Percentiles rank a stretch among this genome's conserved stretches.
These are phyloP conservation scores for Pythium dissotocum DNA, from an alignment of 352 stramenopile species.

Conservation along the genomic window DNA sequence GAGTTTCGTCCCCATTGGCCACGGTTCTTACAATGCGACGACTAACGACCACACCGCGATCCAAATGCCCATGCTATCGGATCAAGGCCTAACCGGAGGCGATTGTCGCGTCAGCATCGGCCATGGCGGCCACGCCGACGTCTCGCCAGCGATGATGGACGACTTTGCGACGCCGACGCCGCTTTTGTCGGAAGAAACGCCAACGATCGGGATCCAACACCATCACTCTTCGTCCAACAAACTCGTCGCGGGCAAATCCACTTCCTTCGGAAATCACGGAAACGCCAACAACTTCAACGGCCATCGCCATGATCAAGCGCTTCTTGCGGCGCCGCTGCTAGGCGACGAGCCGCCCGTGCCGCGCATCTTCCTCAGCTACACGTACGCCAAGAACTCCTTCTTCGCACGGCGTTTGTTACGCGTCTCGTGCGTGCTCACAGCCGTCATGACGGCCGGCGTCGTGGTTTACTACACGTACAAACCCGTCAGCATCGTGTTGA, in stretches of 20 bases:
- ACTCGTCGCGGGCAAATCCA: not conserved
- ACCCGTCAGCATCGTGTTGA: conserved; percentile 46
- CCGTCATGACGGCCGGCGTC: conserved; percentile 46
- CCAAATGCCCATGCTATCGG: conserved; percentile 19
- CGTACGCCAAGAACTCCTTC: conserved; percentile 77
- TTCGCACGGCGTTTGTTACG: conserved; percentile 66
- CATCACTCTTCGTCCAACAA: conserved; percentile 2
- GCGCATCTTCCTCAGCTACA: conserved; percentile 51
- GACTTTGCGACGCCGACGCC: conserved; percentile 15
- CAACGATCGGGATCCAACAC: not conserved
- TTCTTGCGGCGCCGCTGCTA: conserved; percentile 26
- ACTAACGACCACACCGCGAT: conserved; percentile 11
- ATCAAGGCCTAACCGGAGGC: not conserved
- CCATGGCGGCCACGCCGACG: conserved; percentile 18
- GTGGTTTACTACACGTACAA: conserved; percentile 78
- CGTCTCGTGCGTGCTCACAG: conserved; percentile 39
- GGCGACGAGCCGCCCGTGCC: conserved; percentile 59
- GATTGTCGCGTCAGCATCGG: conserved; percentile 9
- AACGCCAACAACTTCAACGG: conserved; percentile 1
- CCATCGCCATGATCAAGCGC: not conserved
- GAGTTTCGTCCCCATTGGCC: not conserved
- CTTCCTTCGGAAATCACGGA: not conserved
- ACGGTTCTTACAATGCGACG: not conserved
- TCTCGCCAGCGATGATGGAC: conserved; percentile 24
- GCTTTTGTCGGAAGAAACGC: conserved; percentile 12